A percentile compares a stretch with the other conserved stretches of the same genome.
Conservation (phyloP, 2,329 filamentous ascomycete species). For the Penicillium sp. region DNA sequence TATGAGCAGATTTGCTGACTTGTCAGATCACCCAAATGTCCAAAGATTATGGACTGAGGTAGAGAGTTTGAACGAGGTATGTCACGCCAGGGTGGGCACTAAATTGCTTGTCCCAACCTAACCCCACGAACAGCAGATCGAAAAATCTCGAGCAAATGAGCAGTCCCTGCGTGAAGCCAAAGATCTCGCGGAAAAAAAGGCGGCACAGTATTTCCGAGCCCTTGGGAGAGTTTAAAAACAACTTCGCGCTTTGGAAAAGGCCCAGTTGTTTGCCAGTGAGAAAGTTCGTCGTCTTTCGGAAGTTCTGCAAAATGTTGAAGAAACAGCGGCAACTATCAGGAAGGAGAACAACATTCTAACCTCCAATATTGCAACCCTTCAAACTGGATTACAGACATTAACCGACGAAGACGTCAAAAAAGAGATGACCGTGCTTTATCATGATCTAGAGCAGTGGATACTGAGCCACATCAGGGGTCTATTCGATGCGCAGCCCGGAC, state of each 20-base stretch:
- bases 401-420: conserved; percentile 13
- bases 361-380: conserved; percentile 4
- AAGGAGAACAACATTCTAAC: conserved; percentile 3
- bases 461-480: conserved; percentile 8
- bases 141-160: neutral
- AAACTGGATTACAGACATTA: conserved; percentile 5
- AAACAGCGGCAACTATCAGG: neutral
- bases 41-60: too few relatives aligned
- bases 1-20: neutral
- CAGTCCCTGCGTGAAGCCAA: neutral
- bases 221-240: neutral
- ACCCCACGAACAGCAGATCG: neutral
- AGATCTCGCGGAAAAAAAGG: neutral
- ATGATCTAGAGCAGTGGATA: conserved; percentile 15
- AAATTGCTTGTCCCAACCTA: neutral
- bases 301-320: neutral
- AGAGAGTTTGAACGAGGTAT: too few relatives aligned
- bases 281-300: conserved; percentile 5
- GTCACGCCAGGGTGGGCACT: too few relatives aligned
- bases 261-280: neutral
- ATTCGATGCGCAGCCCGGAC: neutral
- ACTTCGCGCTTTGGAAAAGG: neutral
- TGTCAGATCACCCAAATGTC: too few relatives aligned
- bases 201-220: neutral
- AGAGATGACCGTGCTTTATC: conserved; percentile 13